phyloP scores from a whole-genome alignment of 2,329 filamentous ascomycete genomes.

The Beauveria scarabaeidicola region DNA sequence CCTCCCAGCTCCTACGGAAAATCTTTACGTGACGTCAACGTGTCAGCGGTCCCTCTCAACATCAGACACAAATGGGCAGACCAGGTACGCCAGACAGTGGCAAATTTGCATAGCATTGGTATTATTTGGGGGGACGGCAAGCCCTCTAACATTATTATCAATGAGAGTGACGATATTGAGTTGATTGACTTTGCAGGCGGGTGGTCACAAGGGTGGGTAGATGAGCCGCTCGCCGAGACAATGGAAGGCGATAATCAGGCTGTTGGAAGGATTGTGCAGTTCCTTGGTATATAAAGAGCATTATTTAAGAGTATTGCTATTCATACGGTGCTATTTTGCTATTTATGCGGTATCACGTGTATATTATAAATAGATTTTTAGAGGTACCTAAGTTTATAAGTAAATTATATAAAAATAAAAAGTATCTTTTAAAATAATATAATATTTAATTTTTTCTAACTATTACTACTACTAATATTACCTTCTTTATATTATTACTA shows the following conservation, averaged over 20 bases:
- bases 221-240: constrained; percentile 8
- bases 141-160: constrained; percentile 13
- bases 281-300: not conserved
- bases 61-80: constrained; percentile 10
- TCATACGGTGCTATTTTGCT: no score
- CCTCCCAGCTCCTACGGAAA: not conserved
- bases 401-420: no score
- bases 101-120: constrained; percentile 9
- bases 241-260: constrained; percentile 13
- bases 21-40: constrained; percentile 4
- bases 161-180: constrained; percentile 12
- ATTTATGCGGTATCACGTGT: no score
- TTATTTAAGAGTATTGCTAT: no score
- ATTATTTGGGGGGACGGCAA: constrained; percentile 15
- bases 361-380: no score
- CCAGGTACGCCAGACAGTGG: constrained; percentile 12
- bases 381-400: no score
- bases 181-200: constrained; percentile 15
- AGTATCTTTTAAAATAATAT: no score
- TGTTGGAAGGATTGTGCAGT: constrained; percentile 11
- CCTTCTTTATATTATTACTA: no score
- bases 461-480: no score
- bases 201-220: constrained; percentile 13
- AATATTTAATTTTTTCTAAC: no score
- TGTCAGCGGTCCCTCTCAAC: not conserved